phyloP scores from a whole-genome alignment of 768 basidiomycete species.

The Rhodotorula graminis region DNA sequence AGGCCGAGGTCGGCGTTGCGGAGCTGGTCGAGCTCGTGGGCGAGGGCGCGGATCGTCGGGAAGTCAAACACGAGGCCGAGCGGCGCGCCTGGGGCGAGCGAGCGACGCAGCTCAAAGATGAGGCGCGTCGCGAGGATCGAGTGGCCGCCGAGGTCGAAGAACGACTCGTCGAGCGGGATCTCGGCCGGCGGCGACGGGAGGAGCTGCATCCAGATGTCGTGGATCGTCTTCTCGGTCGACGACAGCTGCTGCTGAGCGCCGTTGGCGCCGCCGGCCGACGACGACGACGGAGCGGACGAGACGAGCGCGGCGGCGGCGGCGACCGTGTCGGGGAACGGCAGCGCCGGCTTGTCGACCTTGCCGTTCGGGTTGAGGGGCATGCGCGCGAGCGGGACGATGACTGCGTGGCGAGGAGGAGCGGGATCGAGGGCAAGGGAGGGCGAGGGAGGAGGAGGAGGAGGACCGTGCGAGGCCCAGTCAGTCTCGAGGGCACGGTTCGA shows the following conservation, averaged over 20 bases:
- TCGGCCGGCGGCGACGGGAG: conserved; percentile 62
- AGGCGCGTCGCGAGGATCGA: conserved; percentile 96
- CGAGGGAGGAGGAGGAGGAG: no score
- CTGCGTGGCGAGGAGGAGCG: no score
- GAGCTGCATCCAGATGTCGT: conserved; percentile 75
- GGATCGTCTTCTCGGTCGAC: conserved; percentile 73
- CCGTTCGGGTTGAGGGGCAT: conserved; percentile 99
- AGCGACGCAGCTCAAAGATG: conserved; percentile 91
- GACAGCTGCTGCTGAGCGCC: conserved; percentile 49
- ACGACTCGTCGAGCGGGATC: conserved; percentile 83
- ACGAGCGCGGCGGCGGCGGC: conserved; percentile 53
- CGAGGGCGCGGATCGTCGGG: conserved; percentile 76
- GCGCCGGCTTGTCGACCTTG: conserved; percentile 95
- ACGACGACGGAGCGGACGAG: conserved; percentile 29
- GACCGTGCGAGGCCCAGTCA: not conserved
- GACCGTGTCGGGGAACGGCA: conserved; percentile 97
- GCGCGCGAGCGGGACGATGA: conserved; percentile 86
- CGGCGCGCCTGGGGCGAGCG: conserved; percentile 83
- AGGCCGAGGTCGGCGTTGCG: conserved; percentile 77
- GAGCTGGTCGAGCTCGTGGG: conserved; percentile 66
- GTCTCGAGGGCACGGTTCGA: not conserved
- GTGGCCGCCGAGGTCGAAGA: conserved; percentile 97
- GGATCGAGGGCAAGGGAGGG: not conserved
- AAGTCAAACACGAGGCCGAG: conserved; percentile 84
- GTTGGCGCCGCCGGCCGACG: conserved; percentile 38